Conservation (phyloP, 78 protist genomes). For the Guillardia theta region DNA sequence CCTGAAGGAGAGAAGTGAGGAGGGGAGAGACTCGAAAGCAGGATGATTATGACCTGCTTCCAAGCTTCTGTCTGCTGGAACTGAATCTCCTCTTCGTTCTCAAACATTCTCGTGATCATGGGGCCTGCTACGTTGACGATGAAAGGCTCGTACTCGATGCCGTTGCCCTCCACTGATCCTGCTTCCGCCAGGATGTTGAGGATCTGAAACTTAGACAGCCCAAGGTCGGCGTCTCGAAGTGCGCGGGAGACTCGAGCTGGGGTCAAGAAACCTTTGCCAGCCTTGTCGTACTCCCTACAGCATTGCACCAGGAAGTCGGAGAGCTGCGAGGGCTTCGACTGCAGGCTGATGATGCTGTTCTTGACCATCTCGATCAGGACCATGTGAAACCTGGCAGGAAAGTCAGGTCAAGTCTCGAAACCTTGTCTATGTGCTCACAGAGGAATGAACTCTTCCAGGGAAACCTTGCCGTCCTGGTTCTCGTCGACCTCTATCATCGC, state of each 20-base stretch:
- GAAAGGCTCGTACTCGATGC: neutral
- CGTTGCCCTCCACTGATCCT: neutral
- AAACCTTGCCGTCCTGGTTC: neutral
- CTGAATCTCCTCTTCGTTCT: neutral
- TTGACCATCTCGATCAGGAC: neutral
- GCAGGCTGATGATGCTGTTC: neutral
- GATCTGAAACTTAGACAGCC: slow-evolving; percentile 21
- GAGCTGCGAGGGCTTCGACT: neutral
- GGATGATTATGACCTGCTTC: neutral
- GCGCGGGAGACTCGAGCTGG: neutral
- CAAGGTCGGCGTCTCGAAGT: neutral
- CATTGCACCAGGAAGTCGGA: neutral
- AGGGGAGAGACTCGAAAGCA: neutral
- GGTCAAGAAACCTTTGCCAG: neutral
- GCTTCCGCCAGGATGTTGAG: neutral
- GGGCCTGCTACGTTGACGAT: neutral
- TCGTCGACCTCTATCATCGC: neutral
- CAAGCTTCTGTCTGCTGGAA: neutral
- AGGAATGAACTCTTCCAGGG: neutral
- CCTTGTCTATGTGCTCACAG: too few relatives aligned
- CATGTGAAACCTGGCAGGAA: too few relatives aligned
- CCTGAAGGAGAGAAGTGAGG: neutral
- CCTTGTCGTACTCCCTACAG: neutral
- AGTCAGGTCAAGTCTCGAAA: too few relatives aligned
- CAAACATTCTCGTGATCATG: neutral